phyloP scores from a whole-genome alignment of 192 early-diverging fungal species.

The Lobosporangium transversale region DNA sequence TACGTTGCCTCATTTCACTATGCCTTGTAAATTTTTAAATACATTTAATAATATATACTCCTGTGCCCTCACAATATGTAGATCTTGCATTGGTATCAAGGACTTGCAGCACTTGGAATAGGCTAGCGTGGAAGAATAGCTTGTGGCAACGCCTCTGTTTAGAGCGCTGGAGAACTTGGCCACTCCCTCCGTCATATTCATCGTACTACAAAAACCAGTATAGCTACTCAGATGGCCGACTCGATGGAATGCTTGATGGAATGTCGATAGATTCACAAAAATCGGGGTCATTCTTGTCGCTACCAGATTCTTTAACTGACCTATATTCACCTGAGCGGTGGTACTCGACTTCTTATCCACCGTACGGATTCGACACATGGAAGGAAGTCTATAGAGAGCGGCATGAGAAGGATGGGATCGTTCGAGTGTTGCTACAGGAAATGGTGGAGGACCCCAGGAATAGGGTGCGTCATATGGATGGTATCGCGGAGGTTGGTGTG shows the following conservation, averaged over 20 bases:
- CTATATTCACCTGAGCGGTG: conserved; percentile 22
- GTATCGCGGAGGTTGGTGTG: conserved; percentile 42
- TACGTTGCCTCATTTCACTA: no score
- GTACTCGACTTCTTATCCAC: conserved; percentile 27
- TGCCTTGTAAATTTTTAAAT: no score
- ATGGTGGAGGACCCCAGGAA: conserved; percentile 43
- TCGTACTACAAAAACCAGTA: conserved; percentile 14
- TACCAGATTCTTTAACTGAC: conserved; percentile 11
- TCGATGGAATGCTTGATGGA: conserved; percentile 5
- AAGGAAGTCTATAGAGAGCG: conserved; percentile 41
- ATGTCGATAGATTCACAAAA: conserved; percentile 2
- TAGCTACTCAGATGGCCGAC: not conserved
- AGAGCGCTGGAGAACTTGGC: conserved; percentile 43
- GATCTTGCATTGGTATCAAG: conserved; percentile 30
- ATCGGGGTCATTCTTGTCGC: not conserved
- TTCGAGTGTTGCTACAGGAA: conserved; percentile 28
- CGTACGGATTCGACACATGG: conserved; percentile 21
- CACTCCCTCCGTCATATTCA: conserved; percentile 17
- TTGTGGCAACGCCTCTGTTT: conserved; percentile 40
- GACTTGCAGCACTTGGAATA: conserved; percentile 30
- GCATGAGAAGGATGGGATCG: conserved; percentile 32
- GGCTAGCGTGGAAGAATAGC: conserved; percentile 30
- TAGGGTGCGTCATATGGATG: conserved; percentile 42
- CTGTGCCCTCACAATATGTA: no score
- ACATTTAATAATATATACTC: no score